Evolutionary conservation across 148 eudicot genomes (phyloP), one percentile per base, ranked within the genome.

Genomic region (Dianthus caryophyllus): DNA sequence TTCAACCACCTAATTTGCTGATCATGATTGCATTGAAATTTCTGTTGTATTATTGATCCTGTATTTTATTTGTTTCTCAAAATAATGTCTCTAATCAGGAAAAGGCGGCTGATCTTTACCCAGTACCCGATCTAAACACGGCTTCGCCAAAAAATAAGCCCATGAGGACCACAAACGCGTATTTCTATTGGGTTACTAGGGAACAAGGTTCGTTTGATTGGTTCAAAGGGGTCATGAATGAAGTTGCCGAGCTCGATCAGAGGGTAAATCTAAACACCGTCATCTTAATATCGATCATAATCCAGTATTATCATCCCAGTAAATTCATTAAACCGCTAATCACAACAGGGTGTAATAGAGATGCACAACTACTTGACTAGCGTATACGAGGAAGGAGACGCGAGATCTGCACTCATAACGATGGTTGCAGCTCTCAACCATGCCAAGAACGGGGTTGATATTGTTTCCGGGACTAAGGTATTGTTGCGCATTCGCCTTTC

Each of bases 161-260:
- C 38, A 71, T 95, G 36, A 83, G 84, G 78, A 95, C 97, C 15
- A 88, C 97, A 25, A 90, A 95, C 78, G 99, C 99, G n/a, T 90
- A 95, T 75, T 95, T 95, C 73, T 95, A 95, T 72, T 95, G 99
- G 99, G 96, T 90, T 43, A 95, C 99, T 11, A 84, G 84, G 66
- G 99, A 95, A 77, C 97, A 95, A 84, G 96, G 99, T 1, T 95
- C 99, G 8, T 90, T 95, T 64, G 99, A 95, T 87, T 95, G 99
- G 97, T 95, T 95, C 81, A 95, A 88, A 82, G 99, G 99, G n/a
- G 89, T 95, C 33, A 95, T 90, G 99, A 84, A 95, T 82, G 99
- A 95, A 85, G 87, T 95, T 67, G 93, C 96, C 0, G 99, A 95
- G 48, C 91, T 90, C 49, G 97, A 95, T 87, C 93, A 95, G 61